Base-by-base conservation (phyloP, 331 rosid species). In the Telfairia occidentalis region DNA sequence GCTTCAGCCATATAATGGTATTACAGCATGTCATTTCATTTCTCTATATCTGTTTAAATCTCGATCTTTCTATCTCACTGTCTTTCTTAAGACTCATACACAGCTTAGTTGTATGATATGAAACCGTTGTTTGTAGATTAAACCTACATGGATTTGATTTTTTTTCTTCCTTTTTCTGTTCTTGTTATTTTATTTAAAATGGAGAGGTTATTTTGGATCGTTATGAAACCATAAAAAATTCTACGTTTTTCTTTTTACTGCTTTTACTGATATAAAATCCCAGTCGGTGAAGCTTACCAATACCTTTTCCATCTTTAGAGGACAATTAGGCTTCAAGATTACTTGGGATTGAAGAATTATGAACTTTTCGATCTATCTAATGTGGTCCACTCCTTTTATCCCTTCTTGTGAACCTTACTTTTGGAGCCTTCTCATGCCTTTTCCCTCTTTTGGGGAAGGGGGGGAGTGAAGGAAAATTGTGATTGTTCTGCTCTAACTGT, bases 1-100 rank as follows among this genome's bases (percentile, higher is more conserved):
- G 82, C 80, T 88, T 78, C 97, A 83, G 63, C 85, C 97, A 79
- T 90, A 75, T 83, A 74, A 84, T 66, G 93, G 98, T 92, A 89
- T 59, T 16, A 58, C 15, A 81, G 58, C 53, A 67, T 29, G 58
- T 24, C 60, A 72, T 29, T 50, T 59, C 24, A 73, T 28, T 50
- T 32, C 77, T 79, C 28, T 63, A 76, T 28, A 53, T 59, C n/a
- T 50, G 12, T 67, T 24, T 11, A 67, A 67, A 79, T 54, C 63
- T 52, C 69, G 5, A 12, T 58, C 54, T 43, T 21, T 32, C 76
- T 21, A 12, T 28, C 78, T 71, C 37, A 26, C 59, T 48, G 1
- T 72, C n/a, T 64, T 29, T 64, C 49, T 35, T 49, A 13, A 21
- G 53, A 24, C 7, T 35, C 12, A 46, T 21, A 67, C 53, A 19